Evolutionary conservation across 2,329 filamentous ascomycete species (phyloP).

Genomic region (Diaporthe helianthi): DNA sequence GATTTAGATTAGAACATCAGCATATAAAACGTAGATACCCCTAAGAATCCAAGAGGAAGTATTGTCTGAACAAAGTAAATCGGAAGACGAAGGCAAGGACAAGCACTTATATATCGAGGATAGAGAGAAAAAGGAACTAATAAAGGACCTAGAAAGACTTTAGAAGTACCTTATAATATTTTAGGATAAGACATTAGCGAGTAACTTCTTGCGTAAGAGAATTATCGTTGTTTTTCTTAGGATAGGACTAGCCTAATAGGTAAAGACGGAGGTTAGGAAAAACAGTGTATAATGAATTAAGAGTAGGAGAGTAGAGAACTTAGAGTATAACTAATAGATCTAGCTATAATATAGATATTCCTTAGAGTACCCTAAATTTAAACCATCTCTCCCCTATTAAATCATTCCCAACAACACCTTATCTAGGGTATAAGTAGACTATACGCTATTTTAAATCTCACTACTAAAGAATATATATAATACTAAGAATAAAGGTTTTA

Average conservation of each 20-base stretch:
- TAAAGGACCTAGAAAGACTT: not conserved
- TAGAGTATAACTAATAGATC: not conserved
- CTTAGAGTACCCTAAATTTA: not conserved
- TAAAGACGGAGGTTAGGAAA: not conserved
- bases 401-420: not conserved
- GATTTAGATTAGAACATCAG: not conserved
- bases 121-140: not conserved
- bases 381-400: not conserved
- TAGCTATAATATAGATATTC: not conserved
- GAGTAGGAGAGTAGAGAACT: not conserved
- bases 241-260: accelerated
- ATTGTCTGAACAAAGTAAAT: not conserved
- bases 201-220: not conserved
- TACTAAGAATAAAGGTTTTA: not conserved
- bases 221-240: not conserved
- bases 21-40: not conserved
- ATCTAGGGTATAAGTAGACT: too few relatives aligned
- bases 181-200: not conserved
- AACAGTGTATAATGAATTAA: too few relatives aligned
- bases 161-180: not conserved
- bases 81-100: too few relatives aligned
- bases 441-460: too few relatives aligned
- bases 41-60: not conserved
- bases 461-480: too few relatives aligned
- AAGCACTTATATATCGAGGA: accelerated